Evolutionary conservation across 345 rosid species (phyloP).

Genomic region (Hibiscus mutabilis): DNA sequence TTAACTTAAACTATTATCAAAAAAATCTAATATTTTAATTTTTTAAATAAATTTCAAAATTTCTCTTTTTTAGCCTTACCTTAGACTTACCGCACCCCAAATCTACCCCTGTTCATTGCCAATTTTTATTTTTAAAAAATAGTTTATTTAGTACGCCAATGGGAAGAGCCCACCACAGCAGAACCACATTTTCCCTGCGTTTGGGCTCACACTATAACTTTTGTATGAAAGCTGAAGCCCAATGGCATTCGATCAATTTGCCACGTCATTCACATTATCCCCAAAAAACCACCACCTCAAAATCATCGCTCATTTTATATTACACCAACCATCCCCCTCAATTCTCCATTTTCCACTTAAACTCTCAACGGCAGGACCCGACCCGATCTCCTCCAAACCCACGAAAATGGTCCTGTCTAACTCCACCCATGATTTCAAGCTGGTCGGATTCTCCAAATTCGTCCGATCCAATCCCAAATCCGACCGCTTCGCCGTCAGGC

Average conservation of each 20-base stretch:
- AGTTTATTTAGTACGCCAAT: too few relatives aligned
- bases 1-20: too few relatives aligned
- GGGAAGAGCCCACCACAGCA: too few relatives aligned
- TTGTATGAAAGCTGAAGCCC: not conserved
- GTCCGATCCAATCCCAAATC: conserved; percentile 60
- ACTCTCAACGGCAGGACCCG: not conserved
- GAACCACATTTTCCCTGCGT: too few relatives aligned
- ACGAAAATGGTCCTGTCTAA: not conserved
- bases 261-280: not conserved
- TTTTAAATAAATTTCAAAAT: too few relatives aligned
- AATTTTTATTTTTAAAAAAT: too few relatives aligned
- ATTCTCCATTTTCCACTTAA: not conserved
- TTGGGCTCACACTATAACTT: too few relatives aligned
- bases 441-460: conserved; percentile 68
- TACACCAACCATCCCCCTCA: not conserved
- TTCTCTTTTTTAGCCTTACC: too few relatives aligned
- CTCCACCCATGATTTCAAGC: conserved; percentile 28
- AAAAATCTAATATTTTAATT: too few relatives aligned
- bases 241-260: not conserved
- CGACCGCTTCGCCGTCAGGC: conserved; percentile 57
- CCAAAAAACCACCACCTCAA: not conserved
- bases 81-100: too few relatives aligned
- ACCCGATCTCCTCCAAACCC: not conserved
- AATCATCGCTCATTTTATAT: not conserved
- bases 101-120: too few relatives aligned